phyloP scores from a whole-genome alignment of 192 early-diverging fungal genomes.

The Coemansia sp. region DNA sequence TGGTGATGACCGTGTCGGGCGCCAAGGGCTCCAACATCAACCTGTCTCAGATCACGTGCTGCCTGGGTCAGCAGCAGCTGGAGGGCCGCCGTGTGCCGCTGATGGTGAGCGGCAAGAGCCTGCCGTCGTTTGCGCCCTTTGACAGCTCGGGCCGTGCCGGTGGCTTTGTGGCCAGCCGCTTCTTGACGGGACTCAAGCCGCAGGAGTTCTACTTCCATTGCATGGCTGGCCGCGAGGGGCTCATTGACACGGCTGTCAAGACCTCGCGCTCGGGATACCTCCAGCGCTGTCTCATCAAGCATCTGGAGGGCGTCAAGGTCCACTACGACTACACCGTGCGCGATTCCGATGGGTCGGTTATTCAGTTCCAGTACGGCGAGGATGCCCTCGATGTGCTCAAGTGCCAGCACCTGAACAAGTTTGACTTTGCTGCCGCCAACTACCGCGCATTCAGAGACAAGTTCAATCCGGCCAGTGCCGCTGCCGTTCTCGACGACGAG shows the following conservation, averaged over 20 bases:
- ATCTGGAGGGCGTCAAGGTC: slow-evolving; percentile 90
- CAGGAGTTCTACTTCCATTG: slow-evolving; percentile 91
- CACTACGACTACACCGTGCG: slow-evolving; percentile 98
- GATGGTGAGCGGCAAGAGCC: slow-evolving; percentile 95
- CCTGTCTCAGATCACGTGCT: slow-evolving; percentile 94
- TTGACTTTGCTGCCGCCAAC: slow-evolving; percentile 93
- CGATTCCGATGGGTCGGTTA: slow-evolving; percentile 87
- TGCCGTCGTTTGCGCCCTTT: slow-evolving; percentile 91
- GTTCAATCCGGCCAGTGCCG: slow-evolving; percentile 70
- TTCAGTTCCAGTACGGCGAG: slow-evolving; percentile 99
- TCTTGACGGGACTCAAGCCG: slow-evolving; percentile 97
- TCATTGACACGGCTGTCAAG: slow-evolving; percentile 99
- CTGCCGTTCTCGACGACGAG: slow-evolving; percentile 66
- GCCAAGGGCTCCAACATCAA: slow-evolving; percentile 97
- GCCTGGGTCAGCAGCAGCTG: slow-evolving; percentile 95
- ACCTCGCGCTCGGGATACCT: slow-evolving; percentile 98
- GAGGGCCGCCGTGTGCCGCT: slow-evolving; percentile 97
- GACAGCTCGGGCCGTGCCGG: slow-evolving; percentile 89
- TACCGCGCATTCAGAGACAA: slow-evolving; percentile 76
- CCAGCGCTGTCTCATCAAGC: slow-evolving; percentile 99
- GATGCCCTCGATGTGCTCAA: slow-evolving; percentile 96
- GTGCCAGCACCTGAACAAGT: slow-evolving; percentile 84
- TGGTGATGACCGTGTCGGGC: slow-evolving; percentile 97
- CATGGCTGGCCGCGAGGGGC: slow-evolving; percentile 99
- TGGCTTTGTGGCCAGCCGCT: slow-evolving; percentile 95